phyloP scores from a whole-genome alignment of 306 rosid species.

The Quillaja saponaria region DNA sequence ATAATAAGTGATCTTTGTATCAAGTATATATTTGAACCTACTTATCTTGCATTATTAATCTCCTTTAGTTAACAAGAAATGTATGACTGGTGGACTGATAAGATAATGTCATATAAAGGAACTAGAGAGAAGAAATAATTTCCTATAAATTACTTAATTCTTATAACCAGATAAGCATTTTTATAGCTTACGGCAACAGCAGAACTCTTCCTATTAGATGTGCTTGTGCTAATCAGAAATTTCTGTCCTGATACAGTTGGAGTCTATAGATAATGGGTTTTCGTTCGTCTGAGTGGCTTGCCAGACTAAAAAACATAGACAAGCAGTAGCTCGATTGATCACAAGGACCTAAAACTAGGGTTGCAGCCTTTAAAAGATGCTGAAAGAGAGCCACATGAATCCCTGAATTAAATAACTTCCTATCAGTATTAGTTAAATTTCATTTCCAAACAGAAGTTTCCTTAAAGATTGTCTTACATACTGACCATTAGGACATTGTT shows the following conservation, averaged over 20 bases:
- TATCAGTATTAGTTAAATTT: background rate
- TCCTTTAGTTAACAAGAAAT: background rate
- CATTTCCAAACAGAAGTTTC: background rate
- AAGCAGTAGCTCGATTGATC: slow-evolving; percentile 5
- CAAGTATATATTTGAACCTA: background rate
- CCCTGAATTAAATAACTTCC: background rate
- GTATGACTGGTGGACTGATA: no score
- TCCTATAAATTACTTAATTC: background rate
- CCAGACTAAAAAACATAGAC: background rate
- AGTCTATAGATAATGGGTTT: background rate
- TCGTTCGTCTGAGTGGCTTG: background rate
- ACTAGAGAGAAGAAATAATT: background rate
- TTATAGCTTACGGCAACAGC: slow-evolving; percentile 15
- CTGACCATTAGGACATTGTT: background rate
- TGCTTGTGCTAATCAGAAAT: background rate
- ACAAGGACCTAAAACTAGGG: background rate
- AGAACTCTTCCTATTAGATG: slow-evolving; percentile 14
- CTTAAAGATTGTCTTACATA: background rate
- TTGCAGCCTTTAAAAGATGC: background rate
- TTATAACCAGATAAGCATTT: slow-evolving; percentile 6
- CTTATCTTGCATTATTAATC: slow-evolving; percentile 13
- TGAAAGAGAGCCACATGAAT: no score
- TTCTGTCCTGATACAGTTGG: background rate
- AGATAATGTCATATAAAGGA: no score
- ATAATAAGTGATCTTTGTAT: slow-evolving; percentile 11